Conservation (phyloP, 805 yeast species). For the Ogataea glucozyma region DNA sequence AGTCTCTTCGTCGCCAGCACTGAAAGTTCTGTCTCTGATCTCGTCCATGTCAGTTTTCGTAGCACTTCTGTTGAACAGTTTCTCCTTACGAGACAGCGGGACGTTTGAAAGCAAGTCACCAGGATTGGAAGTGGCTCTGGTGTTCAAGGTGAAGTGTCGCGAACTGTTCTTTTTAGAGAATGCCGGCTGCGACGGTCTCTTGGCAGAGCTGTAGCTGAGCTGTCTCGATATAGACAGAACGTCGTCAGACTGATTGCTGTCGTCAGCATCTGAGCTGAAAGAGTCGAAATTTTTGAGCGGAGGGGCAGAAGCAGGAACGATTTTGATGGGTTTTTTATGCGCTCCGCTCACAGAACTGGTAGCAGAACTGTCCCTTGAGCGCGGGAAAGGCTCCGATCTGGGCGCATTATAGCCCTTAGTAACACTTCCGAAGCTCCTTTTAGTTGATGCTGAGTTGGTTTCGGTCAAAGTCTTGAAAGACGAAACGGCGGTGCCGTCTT, state of each 20-base stretch:
- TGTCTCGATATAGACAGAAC: conserved; percentile 4
- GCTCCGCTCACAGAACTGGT: conserved; percentile 4
- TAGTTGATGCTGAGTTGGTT: conserved; percentile 6
- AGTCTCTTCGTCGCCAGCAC: conserved; percentile 62
- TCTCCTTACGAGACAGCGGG: conserved; percentile 45
- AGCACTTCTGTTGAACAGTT: conserved; percentile 1
- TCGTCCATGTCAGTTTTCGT: conserved; percentile 25
- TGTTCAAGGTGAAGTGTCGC: conserved; percentile 52
- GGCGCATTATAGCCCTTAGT: not conserved
- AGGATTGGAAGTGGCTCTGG: conserved; percentile 66
- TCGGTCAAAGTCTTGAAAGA: conserved; percentile 12
- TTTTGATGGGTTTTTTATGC: not conserved
- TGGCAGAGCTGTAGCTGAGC: not conserved
- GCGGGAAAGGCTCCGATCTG: not conserved
- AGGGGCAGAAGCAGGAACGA: conserved; percentile 8
- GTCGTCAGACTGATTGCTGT: conserved; percentile 23
- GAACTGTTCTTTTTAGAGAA: conserved; percentile 29
- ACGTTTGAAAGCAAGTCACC: conserved; percentile 85
- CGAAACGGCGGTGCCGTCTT: conserved; percentile 3
- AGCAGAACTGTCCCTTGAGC: conserved; percentile 5
- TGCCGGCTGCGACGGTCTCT: conserved; percentile 1
- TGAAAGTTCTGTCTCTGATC: conserved; percentile 41
- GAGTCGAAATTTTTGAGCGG: conserved; percentile 11
- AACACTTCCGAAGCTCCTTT: conserved; percentile 3
- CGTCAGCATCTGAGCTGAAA: conserved; percentile 29